These are phyloP conservation scores for Glycyrrhiza uralensis DNA, from an alignment of 306 rosid genomes.

Conservation along the genomic window DNA sequence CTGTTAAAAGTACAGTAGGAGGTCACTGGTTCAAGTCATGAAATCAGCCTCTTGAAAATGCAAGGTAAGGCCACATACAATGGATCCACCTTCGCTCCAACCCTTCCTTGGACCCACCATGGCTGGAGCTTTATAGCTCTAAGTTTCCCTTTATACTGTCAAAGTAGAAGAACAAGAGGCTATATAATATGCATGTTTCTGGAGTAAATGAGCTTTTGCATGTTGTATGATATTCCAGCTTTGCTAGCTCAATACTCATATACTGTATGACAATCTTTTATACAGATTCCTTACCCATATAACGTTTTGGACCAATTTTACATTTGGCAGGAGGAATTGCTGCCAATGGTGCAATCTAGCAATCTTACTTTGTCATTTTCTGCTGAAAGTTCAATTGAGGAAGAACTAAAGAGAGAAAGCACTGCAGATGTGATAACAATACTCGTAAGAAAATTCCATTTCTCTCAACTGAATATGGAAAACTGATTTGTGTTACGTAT, in stretches of 20 bases:
- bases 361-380: constrained; percentile 91
- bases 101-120: not conserved
- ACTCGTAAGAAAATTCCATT: constrained; percentile 51
- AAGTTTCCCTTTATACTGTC: not conserved
- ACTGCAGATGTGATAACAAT: constrained; percentile 92
- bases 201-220: constrained; percentile 3
- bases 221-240: not conserved
- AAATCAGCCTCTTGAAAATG: not conserved
- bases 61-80: not conserved
- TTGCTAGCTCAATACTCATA: constrained; percentile 4
- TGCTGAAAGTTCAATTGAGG: constrained; percentile 90
- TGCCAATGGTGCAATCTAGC: constrained; percentile 71
- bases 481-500: constrained; percentile 2
- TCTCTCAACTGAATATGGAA: not conserved
- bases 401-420: constrained; percentile 94
- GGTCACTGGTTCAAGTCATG: not conserved
- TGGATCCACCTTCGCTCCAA: not conserved
- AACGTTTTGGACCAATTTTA: constrained; percentile 25
- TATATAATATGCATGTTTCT: not conserved
- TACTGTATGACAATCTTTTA: not conserved
- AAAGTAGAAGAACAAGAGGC: not conserved
- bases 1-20: not conserved
- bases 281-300: not conserved
- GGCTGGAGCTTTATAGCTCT: not conserved
- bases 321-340: constrained; percentile 77